Base-by-base conservation (phyloP, 441 rosid species). In the Omphalea diandra region DNA sequence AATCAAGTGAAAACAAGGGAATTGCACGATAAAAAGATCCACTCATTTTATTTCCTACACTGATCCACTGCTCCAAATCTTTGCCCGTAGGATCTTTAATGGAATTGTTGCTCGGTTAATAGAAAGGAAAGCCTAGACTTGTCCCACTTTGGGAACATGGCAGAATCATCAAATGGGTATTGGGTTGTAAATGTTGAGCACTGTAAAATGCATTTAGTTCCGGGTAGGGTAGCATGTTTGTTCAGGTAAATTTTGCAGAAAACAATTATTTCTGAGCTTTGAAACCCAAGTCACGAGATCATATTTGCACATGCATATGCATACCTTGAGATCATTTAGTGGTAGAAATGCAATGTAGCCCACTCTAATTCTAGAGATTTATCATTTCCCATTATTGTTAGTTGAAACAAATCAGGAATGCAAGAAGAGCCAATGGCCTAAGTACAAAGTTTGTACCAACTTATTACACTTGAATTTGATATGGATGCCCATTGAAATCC, bases 1-100 rank as follows among this genome's bases (percentile, higher is more conserved):
- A n/a, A n/a, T n/a, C 49, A 32, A 20, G 68, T 27, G 60, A 64
- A 46, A 78, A 78, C 81, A 67, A 57, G 44, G 31, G 41, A 63
- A 62, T 74, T n/a, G n/a, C n/a, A n/a, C n/a, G 10, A 0, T 27
- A 53, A 7, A 11, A 55, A 32, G 68, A 27, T 8, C 15, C 40
- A 47, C 44, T 8, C 29, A 31, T 26, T 49, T 8, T 3, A 20
- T 29, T 54, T 43, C 44, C 43, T 27, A 54, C 32, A 54, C 18
- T 72, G 47, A 64, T 22, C 31, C 14, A 54, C 55, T 54, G 44
- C 32, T 43, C 69, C 55, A 17, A 22, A 59, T 65, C 65, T 20
- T 57, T 54, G 38, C 44, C 52, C 29, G 47, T 43, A 31, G 38
- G 3, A 47, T 69, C 44, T 68, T 26, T 54, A 22, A 56, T 35